Evolutionary conservation across 345 rosid species (phyloP).

Genomic region (Hibiscus syriacus): DNA sequence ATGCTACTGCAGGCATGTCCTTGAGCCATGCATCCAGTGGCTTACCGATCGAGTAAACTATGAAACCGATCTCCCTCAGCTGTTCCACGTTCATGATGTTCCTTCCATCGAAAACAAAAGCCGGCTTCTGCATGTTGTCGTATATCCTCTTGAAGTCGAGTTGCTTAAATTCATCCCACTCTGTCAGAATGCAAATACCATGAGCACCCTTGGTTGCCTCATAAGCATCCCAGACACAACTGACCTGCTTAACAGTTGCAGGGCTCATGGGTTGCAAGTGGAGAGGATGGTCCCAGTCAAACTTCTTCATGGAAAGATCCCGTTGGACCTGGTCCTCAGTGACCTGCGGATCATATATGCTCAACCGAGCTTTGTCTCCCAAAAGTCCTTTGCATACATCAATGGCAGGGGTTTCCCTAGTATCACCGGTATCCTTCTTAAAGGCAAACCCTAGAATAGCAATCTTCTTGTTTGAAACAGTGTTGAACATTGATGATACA

Average conservation of each 20-base stretch:
- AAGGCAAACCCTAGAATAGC: conserved; percentile 77
- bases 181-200: conserved; percentile 80
- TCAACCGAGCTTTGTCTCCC: conserved; percentile 79
- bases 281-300: conserved; percentile 90
- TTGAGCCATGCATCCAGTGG: conserved; percentile 87
- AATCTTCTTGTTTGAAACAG: conserved; percentile 70
- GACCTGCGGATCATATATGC: conserved; percentile 91
- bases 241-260: conserved; percentile 70
- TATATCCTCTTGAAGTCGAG: conserved; percentile 70
- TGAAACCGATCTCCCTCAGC: conserved; percentile 82
- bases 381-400: conserved; percentile 87
- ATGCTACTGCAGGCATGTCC: conserved; percentile 93
- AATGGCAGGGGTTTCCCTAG: conserved; percentile 85
- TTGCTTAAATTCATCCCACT: conserved; percentile 91
- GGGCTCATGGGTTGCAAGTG: conserved; percentile 96
- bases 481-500: conserved; percentile 84
- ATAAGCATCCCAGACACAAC: conserved; percentile 66
- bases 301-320: conserved; percentile 83
- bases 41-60: conserved; percentile 89
- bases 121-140: conserved; percentile 86
- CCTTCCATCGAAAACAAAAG: conserved; percentile 82
- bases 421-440: conserved; percentile 92
- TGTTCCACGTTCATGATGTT: conserved; percentile 47
- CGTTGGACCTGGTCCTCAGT: conserved; percentile 80
- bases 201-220: conserved; percentile 80